These are phyloP conservation scores for Hyphochytrium catenoides DNA, from an alignment of 352 stramenopile species.

Conservation along the genomic window DNA sequence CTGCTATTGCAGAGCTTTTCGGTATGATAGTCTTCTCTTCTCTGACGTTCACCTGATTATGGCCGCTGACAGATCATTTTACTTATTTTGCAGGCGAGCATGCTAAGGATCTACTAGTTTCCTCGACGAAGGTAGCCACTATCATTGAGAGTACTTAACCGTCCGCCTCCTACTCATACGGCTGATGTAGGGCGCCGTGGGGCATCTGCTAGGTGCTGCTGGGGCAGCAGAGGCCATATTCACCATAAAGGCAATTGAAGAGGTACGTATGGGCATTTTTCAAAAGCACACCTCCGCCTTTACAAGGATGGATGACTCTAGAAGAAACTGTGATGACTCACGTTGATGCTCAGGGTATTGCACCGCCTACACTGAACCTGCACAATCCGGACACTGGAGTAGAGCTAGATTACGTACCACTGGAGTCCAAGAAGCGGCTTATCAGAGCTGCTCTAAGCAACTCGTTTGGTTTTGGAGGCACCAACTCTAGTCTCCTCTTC, in stretches of 20 bases:
- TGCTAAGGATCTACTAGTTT: slow-evolving; percentile 26
- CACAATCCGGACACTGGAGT: slow-evolving; percentile 35
- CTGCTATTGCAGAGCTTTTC: slow-evolving; percentile 66
- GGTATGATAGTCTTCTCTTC: slow-evolving; percentile 2
- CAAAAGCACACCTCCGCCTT: background rate
- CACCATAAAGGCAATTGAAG: slow-evolving; percentile 67
- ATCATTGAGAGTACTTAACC: background rate
- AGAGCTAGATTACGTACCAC: slow-evolving; percentile 52
- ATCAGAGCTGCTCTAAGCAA: slow-evolving; percentile 62
- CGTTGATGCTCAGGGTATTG: slow-evolving; percentile 28
- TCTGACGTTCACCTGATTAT: background rate
- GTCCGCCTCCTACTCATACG: too few species aligned
- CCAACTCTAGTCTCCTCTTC: slow-evolving; percentile 70
- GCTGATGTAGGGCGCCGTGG: slow-evolving; percentile 56
- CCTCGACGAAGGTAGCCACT: slow-evolving; percentile 38
- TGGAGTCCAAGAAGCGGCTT: background rate
- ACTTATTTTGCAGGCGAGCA: slow-evolving; percentile 15
- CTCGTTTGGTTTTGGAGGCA: slow-evolving; percentile 93
- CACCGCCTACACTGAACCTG: slow-evolving; percentile 85
- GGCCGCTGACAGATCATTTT: too few species aligned
- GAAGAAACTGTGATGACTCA: background rate
- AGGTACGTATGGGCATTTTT: slow-evolving; percentile 22
- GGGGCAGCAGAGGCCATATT: slow-evolving; percentile 89
- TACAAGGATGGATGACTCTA: slow-evolving; percentile 1
- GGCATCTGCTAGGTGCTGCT: slow-evolving; percentile 83